These are phyloP conservation scores for Salix viminalis DNA, from an alignment of 345 rosid species.

Conservation along the genomic window DNA sequence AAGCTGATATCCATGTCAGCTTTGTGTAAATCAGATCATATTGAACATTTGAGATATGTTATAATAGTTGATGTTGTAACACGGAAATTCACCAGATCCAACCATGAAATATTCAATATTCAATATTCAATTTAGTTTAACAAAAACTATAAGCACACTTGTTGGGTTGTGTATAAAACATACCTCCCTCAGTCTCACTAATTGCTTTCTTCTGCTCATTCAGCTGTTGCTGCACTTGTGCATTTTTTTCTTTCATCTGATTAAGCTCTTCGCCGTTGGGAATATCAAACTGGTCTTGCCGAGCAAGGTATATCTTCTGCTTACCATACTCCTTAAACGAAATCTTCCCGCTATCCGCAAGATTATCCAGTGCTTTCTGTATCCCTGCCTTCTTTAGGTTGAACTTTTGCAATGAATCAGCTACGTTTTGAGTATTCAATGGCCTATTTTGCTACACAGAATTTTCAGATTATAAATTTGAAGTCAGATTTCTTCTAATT, in stretches of 20 bases:
- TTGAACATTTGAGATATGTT: background rate
- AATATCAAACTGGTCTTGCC: constrained; percentile 87
- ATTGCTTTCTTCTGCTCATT: constrained; percentile 55
- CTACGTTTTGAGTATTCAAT: constrained; percentile 75
- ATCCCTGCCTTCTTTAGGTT: constrained; percentile 86
- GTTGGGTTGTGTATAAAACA: background rate
- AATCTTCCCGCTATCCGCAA: constrained; percentile 66
- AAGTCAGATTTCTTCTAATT: background rate
- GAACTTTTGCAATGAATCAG: constrained; percentile 83
- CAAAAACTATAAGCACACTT: background rate
- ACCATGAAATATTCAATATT: background rate
- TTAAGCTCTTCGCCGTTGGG: constrained; percentile 76
- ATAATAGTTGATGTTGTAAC: background rate
- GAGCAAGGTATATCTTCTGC: constrained; percentile 88
- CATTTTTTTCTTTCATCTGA: constrained; percentile 75
- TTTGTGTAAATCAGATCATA: background rate
- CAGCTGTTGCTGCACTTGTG: constrained; percentile 55
- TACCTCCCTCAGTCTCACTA: constrained; percentile 72
- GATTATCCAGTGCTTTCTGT: constrained; percentile 79
- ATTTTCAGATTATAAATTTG: background rate
- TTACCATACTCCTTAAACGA: constrained; percentile 90
- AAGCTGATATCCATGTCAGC: background rate
- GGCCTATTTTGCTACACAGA: constrained; percentile 76
- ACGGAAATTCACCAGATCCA: background rate
- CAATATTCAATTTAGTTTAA: background rate